Base-by-base conservation (phyloP, 805 yeast genomes). In the Debaryomyces castellii region DNA sequence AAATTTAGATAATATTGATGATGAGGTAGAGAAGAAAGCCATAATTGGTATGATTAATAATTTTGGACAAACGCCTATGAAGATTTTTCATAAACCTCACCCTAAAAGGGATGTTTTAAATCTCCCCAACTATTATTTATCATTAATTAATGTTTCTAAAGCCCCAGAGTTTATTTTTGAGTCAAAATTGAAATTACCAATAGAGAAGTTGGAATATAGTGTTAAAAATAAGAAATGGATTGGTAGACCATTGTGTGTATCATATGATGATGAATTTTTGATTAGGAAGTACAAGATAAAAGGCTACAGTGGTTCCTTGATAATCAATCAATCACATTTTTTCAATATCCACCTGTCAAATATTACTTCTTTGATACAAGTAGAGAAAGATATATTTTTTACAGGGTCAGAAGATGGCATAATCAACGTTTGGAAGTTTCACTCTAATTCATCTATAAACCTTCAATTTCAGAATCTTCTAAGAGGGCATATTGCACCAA, bases 31-130 rank as follows among this genome's bases (percentile, higher is more conserved):
- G 62, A 76, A 83, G 51, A 72, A 82, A 32, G 92, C 96, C 1
- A 75, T 86, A 2, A 85, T 89, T 18, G 91, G 96, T 1, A 86
- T 87, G 54, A 89, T 89, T 42, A 94, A 90, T 59, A 89, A 89
- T 63, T 89, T 89, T 72, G 97, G 97, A 0, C 97, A 89, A 59
- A 89, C 96, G 0, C 97, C 97, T 1, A 58, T 77, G 40, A 87
- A 85, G 53, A 67, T 90, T 9, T 88, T 90, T 54, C 69, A 67
- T 14, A 77, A 76, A 42, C 85, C 90, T 0, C 96, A 89, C 62
- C 84, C 86, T 1, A 51, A 58, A 21, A 71, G 75, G 44, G 78
- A 70, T 2, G 63, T 65, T 0, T 51, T 67, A n/a, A 63, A 67
- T 18, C 45, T 62, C 22, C 65, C 83, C 2, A 58, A 59, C 30